Evolutionary conservation across 164 flowering plant species (phyloP).

Genomic region (Litsea cubeba): DNA sequence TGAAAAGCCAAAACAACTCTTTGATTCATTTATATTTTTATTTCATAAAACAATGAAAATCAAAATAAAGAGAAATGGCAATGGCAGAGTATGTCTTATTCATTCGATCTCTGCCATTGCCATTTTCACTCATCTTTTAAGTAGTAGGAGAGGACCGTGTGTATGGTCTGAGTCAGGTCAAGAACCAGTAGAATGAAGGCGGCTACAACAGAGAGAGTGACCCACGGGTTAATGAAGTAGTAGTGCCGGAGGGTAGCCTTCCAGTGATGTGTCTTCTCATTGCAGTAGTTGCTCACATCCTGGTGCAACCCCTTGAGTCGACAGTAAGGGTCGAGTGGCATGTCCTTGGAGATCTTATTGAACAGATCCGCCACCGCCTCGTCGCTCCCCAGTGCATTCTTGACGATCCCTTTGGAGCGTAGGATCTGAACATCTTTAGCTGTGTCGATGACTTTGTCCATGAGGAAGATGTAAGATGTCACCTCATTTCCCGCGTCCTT

Average conservation of each 20-base stretch:
- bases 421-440: constrained; percentile 41
- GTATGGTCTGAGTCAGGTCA: neutral
- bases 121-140: too few species aligned
- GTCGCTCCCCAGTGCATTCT: constrained; percentile 46
- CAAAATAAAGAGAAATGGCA: too few species aligned
- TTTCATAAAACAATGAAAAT: too few species aligned
- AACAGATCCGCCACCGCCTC: constrained; percentile 45
- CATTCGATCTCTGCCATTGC: too few species aligned
- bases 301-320: constrained; percentile 25
- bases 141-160: neutral
- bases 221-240: constrained; percentile 60
- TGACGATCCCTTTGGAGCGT: constrained; percentile 32
- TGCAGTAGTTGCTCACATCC: constrained; percentile 33
- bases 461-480: constrained; percentile 42
- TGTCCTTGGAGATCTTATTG: constrained; percentile 39
- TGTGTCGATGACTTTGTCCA: constrained; percentile 49
- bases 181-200: constrained; percentile 1
- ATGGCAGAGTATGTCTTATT: too few species aligned
- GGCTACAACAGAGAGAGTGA: constrained; percentile 27
- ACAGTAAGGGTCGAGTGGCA: constrained; percentile 35
- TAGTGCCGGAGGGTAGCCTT: constrained; percentile 46
- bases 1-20: too few species aligned
- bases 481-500: constrained; percentile 47
- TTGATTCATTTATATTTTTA: too few species aligned
- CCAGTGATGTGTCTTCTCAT: constrained; percentile 36